Base-by-base conservation (phyloP, 768 basidiomycete species). In the Boletus vinaceobasis region DNA sequence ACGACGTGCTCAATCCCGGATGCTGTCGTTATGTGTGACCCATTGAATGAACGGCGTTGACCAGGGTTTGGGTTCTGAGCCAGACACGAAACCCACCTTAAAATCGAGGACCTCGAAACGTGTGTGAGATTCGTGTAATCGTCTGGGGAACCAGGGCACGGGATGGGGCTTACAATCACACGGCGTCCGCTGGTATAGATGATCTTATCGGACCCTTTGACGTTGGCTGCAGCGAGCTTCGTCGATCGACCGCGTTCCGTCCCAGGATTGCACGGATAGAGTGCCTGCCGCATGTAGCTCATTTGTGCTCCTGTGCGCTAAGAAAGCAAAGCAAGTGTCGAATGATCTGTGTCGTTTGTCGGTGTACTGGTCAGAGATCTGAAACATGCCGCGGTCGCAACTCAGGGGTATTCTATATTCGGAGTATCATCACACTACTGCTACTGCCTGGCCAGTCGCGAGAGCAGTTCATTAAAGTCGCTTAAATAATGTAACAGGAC, bases 131-230 rank as follows among this genome's bases (percentile, higher is more conserved):
- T 17, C 8, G 29, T 19, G 21, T 3, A 15, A 37, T 38, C 0
- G 13, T 23, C 11, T n/a, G 15, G 43, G 32, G 43, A 50, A 5
- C 38, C 17, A 27, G 52, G 32, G 29, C 43, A 33, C 4, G 48
- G 17, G 39, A 53, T 2, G 23, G n/a, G 11, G 79, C 94, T 64
- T 66, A 96, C 93, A 63, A 96, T 84, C 47, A 97, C 85, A 10
- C 83, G 82, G 72, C 86, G 85, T 37, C 92, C 92, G 65, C 89
- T 93, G 3, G 87, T 79, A 61, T 98, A 97, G 15, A 90, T 80
- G 57, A 97, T 74, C 77, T 90, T 95, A 71, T 81, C 88, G 15
- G 64, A 63, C 21, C 65, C 65, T 44, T 64, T 68, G 52, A 67
- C 48, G 73, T 86, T 90, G 71, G 71, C 80, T 51, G 80, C 79